phyloP scores from a whole-genome alignment of 306 rosid species.

The Citrullus mucosospermus region DNA sequence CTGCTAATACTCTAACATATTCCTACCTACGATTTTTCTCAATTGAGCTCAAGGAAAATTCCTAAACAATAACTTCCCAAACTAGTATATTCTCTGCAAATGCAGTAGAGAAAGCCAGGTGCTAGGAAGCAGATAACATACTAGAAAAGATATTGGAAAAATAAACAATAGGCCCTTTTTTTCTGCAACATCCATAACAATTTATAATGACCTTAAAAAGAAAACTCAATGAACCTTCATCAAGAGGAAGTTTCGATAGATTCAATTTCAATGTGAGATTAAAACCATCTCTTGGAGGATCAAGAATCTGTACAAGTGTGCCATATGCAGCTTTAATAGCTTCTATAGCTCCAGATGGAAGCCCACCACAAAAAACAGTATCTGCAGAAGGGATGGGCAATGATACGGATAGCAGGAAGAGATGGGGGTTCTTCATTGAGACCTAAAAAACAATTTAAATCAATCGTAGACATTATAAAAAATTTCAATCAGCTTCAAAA shows the following conservation, averaged over 20 bases:
- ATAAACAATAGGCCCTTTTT: neutral
- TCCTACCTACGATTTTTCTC: neutral
- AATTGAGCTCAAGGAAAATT: neutral
- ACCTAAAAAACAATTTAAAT: constrained; percentile 32
- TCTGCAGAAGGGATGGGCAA: constrained; percentile 84
- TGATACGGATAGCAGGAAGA: constrained; percentile 59
- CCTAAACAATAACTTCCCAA: neutral
- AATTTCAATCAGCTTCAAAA: neutral
- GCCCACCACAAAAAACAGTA: constrained; percentile 58
- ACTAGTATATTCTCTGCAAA: neutral
- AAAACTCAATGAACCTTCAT: constrained; percentile 68
- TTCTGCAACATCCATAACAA: constrained; percentile 20
- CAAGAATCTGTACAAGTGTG: constrained; percentile 64
- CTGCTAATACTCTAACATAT: neutral
- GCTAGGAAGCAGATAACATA: constrained; percentile 40
- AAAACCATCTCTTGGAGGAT: constrained; percentile 96
- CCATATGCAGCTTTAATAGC: constrained; percentile 86
- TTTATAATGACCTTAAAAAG: constrained; percentile 28
- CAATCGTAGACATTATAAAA: constrained; percentile 6
- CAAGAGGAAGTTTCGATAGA: constrained; percentile 62
- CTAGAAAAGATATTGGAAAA: constrained; percentile 22
- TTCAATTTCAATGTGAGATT: constrained; percentile 83
- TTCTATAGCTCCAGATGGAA: constrained; percentile 88
- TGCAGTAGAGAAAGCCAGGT: neutral
- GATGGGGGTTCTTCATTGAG: constrained; percentile 62